These are phyloP conservation scores for Suhomyces wounanorum DNA, from an alignment of 1,139 yeast genomes.

Conservation along the genomic window DNA sequence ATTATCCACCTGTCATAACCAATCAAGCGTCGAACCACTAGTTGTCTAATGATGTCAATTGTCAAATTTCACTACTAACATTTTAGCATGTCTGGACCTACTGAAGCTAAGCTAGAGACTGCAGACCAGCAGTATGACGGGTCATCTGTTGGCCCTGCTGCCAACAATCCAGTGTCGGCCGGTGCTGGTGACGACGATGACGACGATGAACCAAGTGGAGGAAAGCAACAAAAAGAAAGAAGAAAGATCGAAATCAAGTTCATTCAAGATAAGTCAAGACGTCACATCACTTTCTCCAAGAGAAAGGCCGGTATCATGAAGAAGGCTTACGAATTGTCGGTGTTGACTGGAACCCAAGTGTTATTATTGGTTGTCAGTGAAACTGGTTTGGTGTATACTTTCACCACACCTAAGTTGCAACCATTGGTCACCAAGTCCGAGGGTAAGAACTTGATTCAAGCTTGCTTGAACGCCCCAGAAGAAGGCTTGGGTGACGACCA, in stretches of 20 bases:
- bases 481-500: conserved; percentile 61
- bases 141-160: conserved; percentile 21
- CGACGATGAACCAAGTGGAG: conserved; percentile 65
- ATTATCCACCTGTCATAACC: no score
- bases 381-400: conserved; percentile 97
- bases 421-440: conserved; percentile 96
- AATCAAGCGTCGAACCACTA: no score
- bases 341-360: conserved; percentile 95
- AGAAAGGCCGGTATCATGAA: conserved; percentile 99
- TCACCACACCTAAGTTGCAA: conserved; percentile 96
- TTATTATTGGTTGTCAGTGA: conserved; percentile 91
- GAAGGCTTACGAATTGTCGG: conserved; percentile 94
- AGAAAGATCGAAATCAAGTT: conserved; percentile 96
- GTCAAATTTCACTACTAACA: conserved; percentile 18
- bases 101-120: conserved; percentile 43
- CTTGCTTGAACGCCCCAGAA: conserved; percentile 94
- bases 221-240: conserved; percentile 70
- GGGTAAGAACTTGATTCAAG: conserved; percentile 95
- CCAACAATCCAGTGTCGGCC: conserved; percentile 26
- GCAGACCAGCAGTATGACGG: conserved; percentile 33
- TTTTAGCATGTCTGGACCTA: conserved; percentile 34
- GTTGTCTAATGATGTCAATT: no score
- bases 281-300: conserved; percentile 96
- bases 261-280: conserved; percentile 94
- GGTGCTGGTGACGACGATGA: conserved; percentile 54